phyloP scores from a whole-genome alignment of 2,329 filamentous ascomycete species.

The Cladosporium cucumerinum region DNA sequence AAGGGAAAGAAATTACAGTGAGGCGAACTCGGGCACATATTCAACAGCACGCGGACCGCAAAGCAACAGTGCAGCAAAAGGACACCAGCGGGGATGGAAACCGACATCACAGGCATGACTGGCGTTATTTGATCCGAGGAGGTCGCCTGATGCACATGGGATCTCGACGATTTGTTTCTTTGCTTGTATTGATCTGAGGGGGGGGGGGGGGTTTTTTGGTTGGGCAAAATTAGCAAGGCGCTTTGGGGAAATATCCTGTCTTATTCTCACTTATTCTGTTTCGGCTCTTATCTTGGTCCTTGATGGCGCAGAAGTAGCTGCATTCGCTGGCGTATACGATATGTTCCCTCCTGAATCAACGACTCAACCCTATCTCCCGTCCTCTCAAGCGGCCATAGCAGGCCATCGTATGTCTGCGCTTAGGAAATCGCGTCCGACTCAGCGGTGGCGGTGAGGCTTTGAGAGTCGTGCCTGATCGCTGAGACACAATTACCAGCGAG shows the following conservation, averaged over 20 bases:
- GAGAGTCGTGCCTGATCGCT: neutral
- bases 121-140: neutral
- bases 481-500: neutral
- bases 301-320: neutral
- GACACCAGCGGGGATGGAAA: neutral
- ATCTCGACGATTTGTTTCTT: neutral
- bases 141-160: neutral
- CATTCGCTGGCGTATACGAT: neutral
- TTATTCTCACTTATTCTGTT: neutral
- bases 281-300: neutral
- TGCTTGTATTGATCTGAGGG: neutral
- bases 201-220: neutral
- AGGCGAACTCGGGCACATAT: neutral
- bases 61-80: neutral
- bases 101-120: neutral
- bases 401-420: neutral
- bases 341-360: neutral
- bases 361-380: neutral
- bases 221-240: slow-evolving; percentile 1
- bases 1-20: neutral
- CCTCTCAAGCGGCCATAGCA: neutral
- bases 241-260: neutral
- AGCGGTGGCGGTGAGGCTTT: neutral
- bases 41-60: neutral
- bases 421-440: neutral